phyloP scores from a whole-genome alignment of 2,329 filamentous ascomycete genomes.

The Ascochyta lentis region DNA sequence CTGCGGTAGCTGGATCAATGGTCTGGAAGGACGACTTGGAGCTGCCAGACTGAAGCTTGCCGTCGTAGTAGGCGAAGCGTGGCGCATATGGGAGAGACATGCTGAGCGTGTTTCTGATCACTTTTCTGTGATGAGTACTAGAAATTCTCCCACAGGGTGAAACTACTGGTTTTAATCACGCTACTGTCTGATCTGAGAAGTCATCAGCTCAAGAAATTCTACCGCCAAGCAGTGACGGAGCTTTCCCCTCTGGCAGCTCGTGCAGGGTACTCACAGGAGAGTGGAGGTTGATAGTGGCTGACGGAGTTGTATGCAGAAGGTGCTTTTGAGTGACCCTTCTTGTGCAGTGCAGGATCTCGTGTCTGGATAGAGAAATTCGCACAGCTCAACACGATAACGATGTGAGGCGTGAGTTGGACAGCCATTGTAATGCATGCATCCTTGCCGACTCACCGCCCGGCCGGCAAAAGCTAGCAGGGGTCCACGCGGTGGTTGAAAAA shows the following conservation, averaged over 20 bases:
- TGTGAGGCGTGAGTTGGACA: constrained; percentile 10
- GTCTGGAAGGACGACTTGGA: constrained; percentile 71
- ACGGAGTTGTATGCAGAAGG: not conserved
- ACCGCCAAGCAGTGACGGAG: constrained; percentile 7
- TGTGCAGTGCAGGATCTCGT: constrained; percentile 1
- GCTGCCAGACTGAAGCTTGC: constrained; percentile 67
- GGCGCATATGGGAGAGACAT: constrained; percentile 55
- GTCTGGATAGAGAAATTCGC: constrained; percentile 9
- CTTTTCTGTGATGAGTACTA: not conserved
- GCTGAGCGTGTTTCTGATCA: constrained; percentile 6
- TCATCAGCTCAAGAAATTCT: not conserved
- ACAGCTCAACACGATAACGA: constrained; percentile 2
- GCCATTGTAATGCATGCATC: constrained; percentile 11
- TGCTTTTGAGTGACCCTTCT: not conserved
- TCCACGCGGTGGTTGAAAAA: constrained; percentile 9
- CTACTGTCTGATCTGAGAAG: not conserved
- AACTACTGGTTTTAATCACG: not conserved
- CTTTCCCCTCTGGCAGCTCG: not conserved
- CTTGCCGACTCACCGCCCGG: constrained; percentile 30
- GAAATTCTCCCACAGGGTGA: not conserved
- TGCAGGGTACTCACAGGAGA: constrained; percentile 4
- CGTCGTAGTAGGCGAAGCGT: constrained; percentile 77
- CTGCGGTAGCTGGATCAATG: constrained; percentile 75
- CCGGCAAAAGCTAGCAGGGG: constrained; percentile 22
- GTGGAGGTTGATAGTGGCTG: constrained; percentile 8